Evolutionary conservation across 495 filamentous ascomycete genomes (phyloP).

Genomic region (Tuber melanosporum): DNA sequence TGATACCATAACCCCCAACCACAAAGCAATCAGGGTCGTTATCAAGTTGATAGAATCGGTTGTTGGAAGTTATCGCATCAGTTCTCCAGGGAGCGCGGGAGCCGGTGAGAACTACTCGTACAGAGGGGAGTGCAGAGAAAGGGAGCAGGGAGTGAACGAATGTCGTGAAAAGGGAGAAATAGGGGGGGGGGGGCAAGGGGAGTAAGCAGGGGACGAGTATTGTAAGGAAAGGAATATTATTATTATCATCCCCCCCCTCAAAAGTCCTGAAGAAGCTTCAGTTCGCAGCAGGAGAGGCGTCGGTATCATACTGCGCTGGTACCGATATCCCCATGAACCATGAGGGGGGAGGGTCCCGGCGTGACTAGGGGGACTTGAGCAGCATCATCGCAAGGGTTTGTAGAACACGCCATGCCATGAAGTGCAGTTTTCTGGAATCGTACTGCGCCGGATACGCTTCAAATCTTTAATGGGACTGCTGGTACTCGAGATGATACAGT

Average conservation of each 20-base stretch:
- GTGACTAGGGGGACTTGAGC: neutral
- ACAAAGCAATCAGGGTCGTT: neutral
- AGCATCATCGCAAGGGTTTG: neutral
- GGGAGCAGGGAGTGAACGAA: neutral
- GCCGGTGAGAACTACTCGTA: neutral
- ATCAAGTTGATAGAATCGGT: neutral
- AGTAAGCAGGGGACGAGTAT: neutral
- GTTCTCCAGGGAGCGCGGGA: neutral
- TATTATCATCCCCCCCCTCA: no score
- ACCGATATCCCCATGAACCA: neutral
- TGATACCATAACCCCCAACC: neutral
- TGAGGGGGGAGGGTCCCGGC: neutral
- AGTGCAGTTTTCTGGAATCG: neutral
- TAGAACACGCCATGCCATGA: no score
- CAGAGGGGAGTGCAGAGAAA: neutral
- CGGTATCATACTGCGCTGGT: neutral
- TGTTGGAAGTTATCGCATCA: neutral
- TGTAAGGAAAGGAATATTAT: neutral
- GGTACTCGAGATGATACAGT: no score
- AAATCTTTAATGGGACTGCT: neutral
- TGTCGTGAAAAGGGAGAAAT: neutral
- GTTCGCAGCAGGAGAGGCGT: neutral
- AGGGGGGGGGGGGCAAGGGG: neutral
- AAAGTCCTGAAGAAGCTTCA: neutral
- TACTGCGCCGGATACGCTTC: neutral